Percentiles rank a stretch among this genome's conserved stretches.
Conservation (phyloP, 2,329 filamentous ascomycete genomes). For the Lithohypha guttulata region DNA sequence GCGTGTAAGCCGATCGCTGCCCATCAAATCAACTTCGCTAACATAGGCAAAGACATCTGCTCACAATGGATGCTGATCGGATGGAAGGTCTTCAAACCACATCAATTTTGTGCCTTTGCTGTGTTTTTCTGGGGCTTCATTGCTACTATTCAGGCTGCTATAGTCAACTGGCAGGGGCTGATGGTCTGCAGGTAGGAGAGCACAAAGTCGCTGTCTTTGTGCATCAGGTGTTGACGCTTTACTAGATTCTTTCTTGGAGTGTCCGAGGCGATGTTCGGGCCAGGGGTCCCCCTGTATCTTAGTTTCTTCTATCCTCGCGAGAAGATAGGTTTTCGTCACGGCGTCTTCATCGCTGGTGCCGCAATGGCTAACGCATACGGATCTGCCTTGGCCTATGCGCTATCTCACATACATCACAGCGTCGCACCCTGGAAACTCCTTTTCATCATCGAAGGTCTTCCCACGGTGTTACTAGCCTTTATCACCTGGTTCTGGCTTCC, state of each 20-base stretch:
- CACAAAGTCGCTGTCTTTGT: background rate
- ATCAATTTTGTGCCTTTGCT: slow-evolving; percentile 20
- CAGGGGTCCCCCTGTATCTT: slow-evolving; percentile 40
- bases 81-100: slow-evolving; percentile 24
- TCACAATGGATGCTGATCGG: slow-evolving; percentile 22
- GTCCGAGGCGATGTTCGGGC: slow-evolving; percentile 30
- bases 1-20: slow-evolving; percentile 28
- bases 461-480: slow-evolving; percentile 45
- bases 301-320: slow-evolving; percentile 51
- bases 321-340: slow-evolving; percentile 46
- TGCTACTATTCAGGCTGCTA: slow-evolving; percentile 21
- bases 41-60: slow-evolving; percentile 18
- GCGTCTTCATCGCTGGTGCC: slow-evolving; percentile 45
- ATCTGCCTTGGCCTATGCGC: slow-evolving; percentile 54
- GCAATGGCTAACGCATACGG: slow-evolving; percentile 73
- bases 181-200: slow-evolving; percentile 19
- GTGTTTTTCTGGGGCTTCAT: slow-evolving; percentile 23
- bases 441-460: slow-evolving; percentile 55
- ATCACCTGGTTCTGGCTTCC: slow-evolving; percentile 43
- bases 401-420: slow-evolving; percentile 47
- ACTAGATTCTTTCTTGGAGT: slow-evolving; percentile 32
- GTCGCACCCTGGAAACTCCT: slow-evolving; percentile 55
- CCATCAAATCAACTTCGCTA: background rate
- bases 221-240: slow-evolving; percentile 18
- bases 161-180: slow-evolving; percentile 20